Percentiles rank a stretch among this genome's conserved stretches.
phyloP scores from a whole-genome alignment of 305 asterid genomes.

The Fraxinus greggii region DNA sequence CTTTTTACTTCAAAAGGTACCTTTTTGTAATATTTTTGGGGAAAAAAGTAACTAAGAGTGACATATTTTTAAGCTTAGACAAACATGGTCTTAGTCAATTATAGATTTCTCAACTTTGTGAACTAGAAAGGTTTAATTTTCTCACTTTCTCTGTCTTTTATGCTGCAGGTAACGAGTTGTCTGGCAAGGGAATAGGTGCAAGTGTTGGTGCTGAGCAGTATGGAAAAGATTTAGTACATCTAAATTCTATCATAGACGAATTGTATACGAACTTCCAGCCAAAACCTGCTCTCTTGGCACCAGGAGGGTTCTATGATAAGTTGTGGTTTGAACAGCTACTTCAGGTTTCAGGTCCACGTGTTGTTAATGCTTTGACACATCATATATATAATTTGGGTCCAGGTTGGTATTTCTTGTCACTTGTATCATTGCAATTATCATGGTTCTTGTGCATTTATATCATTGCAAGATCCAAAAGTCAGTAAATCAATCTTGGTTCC shows the following conservation, averaged over 20 bases:
- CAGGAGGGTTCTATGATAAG: constrained; percentile 88
- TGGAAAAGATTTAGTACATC: constrained; percentile 59
- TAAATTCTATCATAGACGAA: constrained; percentile 48
- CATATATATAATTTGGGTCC: constrained; percentile 85
- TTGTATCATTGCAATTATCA: not conserved
- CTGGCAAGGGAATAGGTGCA: constrained; percentile 82
- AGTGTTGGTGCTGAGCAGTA: constrained; percentile 69
- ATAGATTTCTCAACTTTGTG: constrained; percentile 1
- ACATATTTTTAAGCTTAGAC: not conserved
- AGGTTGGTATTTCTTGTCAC: constrained; percentile 42
- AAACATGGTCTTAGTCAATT: not conserved
- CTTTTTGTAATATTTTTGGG: not conserved
- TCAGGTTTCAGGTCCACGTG: constrained; percentile 62
- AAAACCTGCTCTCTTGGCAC: constrained; percentile 67
- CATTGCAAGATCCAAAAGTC: not conserved
- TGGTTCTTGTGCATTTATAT: not conserved
- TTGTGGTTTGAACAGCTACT: constrained; percentile 69
- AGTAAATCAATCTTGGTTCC: not conserved
- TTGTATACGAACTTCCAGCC: constrained; percentile 38
- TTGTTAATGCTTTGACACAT: constrained; percentile 60
- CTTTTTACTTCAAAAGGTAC: not conserved
- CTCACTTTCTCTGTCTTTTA: constrained; percentile 15
- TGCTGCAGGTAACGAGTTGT: constrained; percentile 77
- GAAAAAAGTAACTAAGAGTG: not conserved
- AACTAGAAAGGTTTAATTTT: constrained; percentile 15